Percentiles rank a stretch among this genome's conserved stretches.
These are phyloP conservation scores for Paramecium pentaurelia DNA, from an alignment of 73 alveolate species.

Conservation along the genomic window DNA sequence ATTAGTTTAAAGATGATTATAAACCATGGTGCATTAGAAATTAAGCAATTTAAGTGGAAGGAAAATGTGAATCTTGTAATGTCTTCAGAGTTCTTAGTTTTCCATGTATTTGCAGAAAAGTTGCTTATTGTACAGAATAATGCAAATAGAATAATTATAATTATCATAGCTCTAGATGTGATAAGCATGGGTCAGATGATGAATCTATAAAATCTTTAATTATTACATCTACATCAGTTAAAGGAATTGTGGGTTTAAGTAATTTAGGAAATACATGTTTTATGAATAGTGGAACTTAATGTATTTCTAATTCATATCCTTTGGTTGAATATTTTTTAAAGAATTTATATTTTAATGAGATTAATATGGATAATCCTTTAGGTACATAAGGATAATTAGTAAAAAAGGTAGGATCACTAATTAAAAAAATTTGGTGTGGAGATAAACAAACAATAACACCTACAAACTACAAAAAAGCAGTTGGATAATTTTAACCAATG, in stretches of 20 bases:
- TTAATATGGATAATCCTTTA: conserved; percentile 86
- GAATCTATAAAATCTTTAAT: neutral
- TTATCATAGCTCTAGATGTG: conserved; percentile 67
- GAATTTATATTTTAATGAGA: conserved; percentile 69
- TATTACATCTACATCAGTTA: neutral
- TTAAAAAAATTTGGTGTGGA: conserved; percentile 60
- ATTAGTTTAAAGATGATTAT: neutral
- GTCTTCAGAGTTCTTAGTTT: conserved; percentile 16
- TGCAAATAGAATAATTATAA: conserved; percentile 69
- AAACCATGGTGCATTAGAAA: conserved; percentile 47
- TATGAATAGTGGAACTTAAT: conserved; percentile 96
- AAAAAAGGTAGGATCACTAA: conserved; percentile 14
- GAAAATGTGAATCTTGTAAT: conserved; percentile 71
- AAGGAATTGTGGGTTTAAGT: conserved; percentile 87
- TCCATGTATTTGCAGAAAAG: conserved; percentile 70
- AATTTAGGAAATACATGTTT: conserved; percentile 99
- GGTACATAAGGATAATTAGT: conserved; percentile 87
- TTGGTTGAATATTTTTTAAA: conserved; percentile 84
- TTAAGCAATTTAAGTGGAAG: conserved; percentile 33
- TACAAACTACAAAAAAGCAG: conserved; percentile 30
- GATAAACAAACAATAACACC: conserved; percentile 11
- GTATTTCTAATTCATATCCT: conserved; percentile 84
- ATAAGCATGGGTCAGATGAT: conserved; percentile 55
- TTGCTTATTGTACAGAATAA: conserved; percentile 63
- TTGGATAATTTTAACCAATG: conserved; percentile 53